Base-by-base conservation (phyloP, 768 basidiomycete species). In the Trametes coccinea region DNA sequence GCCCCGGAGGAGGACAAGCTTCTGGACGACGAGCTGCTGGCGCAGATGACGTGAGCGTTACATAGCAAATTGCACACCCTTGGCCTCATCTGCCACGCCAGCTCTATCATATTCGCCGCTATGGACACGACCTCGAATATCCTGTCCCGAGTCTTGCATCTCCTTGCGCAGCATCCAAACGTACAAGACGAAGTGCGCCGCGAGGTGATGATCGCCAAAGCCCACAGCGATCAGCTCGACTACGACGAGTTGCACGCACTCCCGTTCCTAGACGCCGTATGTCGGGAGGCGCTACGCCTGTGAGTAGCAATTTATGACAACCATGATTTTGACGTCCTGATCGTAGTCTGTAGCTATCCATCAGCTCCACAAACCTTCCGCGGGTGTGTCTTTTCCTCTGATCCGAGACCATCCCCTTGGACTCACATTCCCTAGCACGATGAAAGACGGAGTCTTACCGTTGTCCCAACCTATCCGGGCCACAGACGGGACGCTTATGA, bases 191-290 rank as follows among this genome's bases (percentile, higher is more conserved):
- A 69, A 54, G 41, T 72, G 1, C 67, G 71, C 0, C 54, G 48
- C 13, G 70, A 72, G 45, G 27, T 69, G 5, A 47, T 67, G 11
- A 67, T 68, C 14, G 66, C 69, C 2, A 37, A 27, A 5, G 43
- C 16, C 2, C 14, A 31, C 39, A 27, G 41, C 13, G 63, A 27
- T 1, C 49, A 43, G 1, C 65, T 59, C 17, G 56, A 49, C 11
- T 71, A 67, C 55, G 70, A 71, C 53, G 45, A 62, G 31, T 54
- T 71, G 11, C 59, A 66, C 16, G 43, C 54, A 6, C 53, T 93
- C 4, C 81, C 86, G 0, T 90, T 87, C 65, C 82, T 92, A 10
- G 90, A 90, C 60, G 79, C 78, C 4, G 81, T 88, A 2, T 78
- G 87, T 4, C 78, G 83, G 2, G 88, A 89, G 70, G 82, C 80